These are phyloP conservation scores for Rickenella mellea DNA, from an alignment of 768 basidiomycete genomes.

Conservation along the genomic window DNA sequence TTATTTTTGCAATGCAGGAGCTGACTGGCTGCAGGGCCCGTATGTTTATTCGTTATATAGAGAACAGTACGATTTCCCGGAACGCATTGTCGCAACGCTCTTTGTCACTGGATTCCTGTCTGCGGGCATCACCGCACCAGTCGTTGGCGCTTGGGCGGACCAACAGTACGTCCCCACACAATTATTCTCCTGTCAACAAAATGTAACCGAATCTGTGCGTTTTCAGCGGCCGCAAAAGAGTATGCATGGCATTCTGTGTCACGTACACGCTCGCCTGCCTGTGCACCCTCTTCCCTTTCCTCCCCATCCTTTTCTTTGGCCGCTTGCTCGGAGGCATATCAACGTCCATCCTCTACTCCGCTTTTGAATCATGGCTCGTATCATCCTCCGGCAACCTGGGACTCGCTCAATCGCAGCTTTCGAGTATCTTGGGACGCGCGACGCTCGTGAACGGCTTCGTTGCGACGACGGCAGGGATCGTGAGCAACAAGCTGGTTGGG, in stretches of 20 bases:
- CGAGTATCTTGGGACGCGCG: constrained; percentile 62
- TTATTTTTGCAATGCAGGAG: constrained; percentile 30
- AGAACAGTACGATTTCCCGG: constrained; percentile 56
- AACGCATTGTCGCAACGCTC: constrained; percentile 55
- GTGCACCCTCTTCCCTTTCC: constrained; percentile 44
- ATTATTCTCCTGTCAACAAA: neutral
- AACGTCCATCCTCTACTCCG: constrained; percentile 67
- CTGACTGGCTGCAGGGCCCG: constrained; percentile 76
- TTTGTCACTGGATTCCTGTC: constrained; percentile 74
- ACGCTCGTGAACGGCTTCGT: constrained; percentile 67
- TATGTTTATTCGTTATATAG: constrained; percentile 69
- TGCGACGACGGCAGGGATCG: constrained; percentile 56
- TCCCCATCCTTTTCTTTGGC: constrained; percentile 54
- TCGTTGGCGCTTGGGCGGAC: constrained; percentile 73
- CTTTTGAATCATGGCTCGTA: constrained; percentile 72
- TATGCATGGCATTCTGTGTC: constrained; percentile 66
- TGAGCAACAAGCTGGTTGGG: constrained; percentile 56
- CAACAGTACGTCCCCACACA: constrained; percentile 42
- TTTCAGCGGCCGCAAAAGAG: constrained; percentile 50
- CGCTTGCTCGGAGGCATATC: constrained; percentile 63
- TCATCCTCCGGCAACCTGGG: constrained; percentile 44
- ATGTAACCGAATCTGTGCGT: neutral
- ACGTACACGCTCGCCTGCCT: constrained; percentile 53
- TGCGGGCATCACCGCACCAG: constrained; percentile 58
- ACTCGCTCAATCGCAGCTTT: constrained; percentile 49